These are phyloP conservation scores for Mucor velutinosus DNA, from an alignment of 371 early-diverging fungal species.

Conservation along the genomic window DNA sequence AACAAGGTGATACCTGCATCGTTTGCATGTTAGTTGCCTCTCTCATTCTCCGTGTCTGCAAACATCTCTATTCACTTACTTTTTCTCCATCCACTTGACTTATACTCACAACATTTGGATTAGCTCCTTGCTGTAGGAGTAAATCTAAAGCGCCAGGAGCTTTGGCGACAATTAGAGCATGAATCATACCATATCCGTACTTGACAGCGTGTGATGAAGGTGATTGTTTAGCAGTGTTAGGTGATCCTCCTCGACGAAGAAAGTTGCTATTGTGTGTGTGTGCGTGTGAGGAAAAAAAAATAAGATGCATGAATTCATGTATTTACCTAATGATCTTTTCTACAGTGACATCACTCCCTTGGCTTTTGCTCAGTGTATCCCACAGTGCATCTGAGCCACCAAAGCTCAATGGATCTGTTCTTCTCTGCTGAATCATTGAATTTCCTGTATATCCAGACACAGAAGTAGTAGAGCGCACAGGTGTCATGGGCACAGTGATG, in stretches of 20 bases:
- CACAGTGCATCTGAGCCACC: constrained; percentile 52
- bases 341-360: constrained; percentile 42
- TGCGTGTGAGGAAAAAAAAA: background rate
- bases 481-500: constrained; percentile 24
- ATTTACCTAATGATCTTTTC: constrained; percentile 46
- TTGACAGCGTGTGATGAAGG: constrained; percentile 31
- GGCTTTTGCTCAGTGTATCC: constrained; percentile 41
- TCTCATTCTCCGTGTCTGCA: background rate
- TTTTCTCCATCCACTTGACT: constrained; percentile 45
- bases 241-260: constrained; percentile 48
- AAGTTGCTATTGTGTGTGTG: constrained; percentile 29
- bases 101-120: constrained; percentile 39
- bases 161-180: constrained; percentile 45
- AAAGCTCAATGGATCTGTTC: constrained; percentile 41
- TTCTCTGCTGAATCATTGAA: constrained; percentile 36
- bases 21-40: background rate
- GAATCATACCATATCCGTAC: constrained; percentile 54
- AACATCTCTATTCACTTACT: constrained; percentile 15
- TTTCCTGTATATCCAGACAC: constrained; percentile 20
- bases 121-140: constrained; percentile 49
- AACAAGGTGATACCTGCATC: constrained; percentile 44
- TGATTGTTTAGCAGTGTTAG: constrained; percentile 49
- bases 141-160: constrained; percentile 34
- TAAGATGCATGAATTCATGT: background rate
- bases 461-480: constrained; percentile 29